phyloP scores from a whole-genome alignment of 2,329 filamentous ascomycete species.

The Paecilomyces variotii region DNA sequence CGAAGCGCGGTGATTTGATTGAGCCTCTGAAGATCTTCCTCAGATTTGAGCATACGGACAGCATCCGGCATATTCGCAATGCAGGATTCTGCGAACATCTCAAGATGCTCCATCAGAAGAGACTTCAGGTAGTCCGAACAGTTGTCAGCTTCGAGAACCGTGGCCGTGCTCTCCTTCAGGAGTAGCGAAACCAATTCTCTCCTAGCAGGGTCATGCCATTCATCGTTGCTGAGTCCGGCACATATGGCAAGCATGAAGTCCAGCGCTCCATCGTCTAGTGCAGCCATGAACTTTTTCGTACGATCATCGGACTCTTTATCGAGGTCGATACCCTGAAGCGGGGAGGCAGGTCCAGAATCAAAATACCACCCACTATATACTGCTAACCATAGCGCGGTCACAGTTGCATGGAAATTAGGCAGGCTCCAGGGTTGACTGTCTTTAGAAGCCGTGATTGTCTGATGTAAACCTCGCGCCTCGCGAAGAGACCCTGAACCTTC shows the following conservation, averaged over 20 bases:
- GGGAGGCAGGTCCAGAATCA: constrained; percentile 57
- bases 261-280: constrained; percentile 80
- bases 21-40: constrained; percentile 73
- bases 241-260: constrained; percentile 84
- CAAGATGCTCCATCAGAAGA: constrained; percentile 70
- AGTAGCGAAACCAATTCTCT: constrained; percentile 74
- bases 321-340: constrained; percentile 55
- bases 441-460: constrained; percentile 55
- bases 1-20: constrained; percentile 39
- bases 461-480: constrained; percentile 63
- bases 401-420: constrained; percentile 67
- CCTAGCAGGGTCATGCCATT: constrained; percentile 83
- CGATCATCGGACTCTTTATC: constrained; percentile 60
- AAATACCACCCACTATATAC: constrained; percentile 89
- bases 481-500: constrained; percentile 61
- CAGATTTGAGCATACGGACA: constrained; percentile 71
- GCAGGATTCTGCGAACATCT: constrained; percentile 82
- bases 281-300: constrained; percentile 64
- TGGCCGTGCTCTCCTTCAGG: constrained; percentile 66
- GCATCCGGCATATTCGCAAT: constrained; percentile 94
- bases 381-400: constrained; percentile 78
- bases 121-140: constrained; percentile 66
- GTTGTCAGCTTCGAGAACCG: constrained; percentile 58
- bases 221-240: constrained; percentile 67
- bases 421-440: constrained; percentile 66